Percentiles rank a stretch among this genome's conserved stretches.
These are phyloP conservation scores for Agrocybe pediades DNA, from an alignment of 768 basidiomycete species.

Conservation along the genomic window DNA sequence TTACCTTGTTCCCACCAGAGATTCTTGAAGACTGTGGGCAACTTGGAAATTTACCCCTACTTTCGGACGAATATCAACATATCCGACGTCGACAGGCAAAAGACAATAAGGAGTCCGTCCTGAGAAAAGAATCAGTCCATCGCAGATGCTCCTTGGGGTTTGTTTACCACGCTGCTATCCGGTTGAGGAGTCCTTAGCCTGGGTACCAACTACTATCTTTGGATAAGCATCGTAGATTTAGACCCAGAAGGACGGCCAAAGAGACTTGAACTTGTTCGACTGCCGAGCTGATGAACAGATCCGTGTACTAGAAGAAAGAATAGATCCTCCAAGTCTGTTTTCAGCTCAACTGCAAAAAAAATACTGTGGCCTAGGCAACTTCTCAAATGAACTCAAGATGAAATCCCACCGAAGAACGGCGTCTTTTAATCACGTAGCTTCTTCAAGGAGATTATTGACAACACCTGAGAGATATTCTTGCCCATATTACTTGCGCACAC, in stretches of 20 bases:
- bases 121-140: conserved; percentile 25
- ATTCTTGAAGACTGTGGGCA: conserved; percentile 21
- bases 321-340: neutral
- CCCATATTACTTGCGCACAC: conserved; percentile 1
- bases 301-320: neutral
- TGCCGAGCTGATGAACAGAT: conserved; percentile 10
- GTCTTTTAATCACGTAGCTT: neutral
- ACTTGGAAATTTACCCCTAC: conserved; percentile 32
- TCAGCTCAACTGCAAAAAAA: neutral
- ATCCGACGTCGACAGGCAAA: conserved; percentile 33
- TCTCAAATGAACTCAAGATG: conserved; percentile 2
- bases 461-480: conserved; percentile 17
- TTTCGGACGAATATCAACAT: conserved; percentile 34
- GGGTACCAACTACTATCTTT: conserved; percentile 15
- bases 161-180: conserved; percentile 23
- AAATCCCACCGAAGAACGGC: neutral
- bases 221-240: conserved; percentile 16
- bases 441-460: neutral
- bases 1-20: conserved; percentile 33
- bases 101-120: conserved; percentile 35
- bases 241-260: conserved; percentile 15
- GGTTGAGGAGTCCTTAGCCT: conserved; percentile 16
- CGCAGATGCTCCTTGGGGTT: conserved; percentile 21
- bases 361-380: neutral
- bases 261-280: conserved; percentile 8